A percentile compares a stretch with the other conserved stretches of the same genome.
Evolutionary conservation across 1,139 yeast genomes (phyloP).

Genomic region (Protomyces gravidus): DNA sequence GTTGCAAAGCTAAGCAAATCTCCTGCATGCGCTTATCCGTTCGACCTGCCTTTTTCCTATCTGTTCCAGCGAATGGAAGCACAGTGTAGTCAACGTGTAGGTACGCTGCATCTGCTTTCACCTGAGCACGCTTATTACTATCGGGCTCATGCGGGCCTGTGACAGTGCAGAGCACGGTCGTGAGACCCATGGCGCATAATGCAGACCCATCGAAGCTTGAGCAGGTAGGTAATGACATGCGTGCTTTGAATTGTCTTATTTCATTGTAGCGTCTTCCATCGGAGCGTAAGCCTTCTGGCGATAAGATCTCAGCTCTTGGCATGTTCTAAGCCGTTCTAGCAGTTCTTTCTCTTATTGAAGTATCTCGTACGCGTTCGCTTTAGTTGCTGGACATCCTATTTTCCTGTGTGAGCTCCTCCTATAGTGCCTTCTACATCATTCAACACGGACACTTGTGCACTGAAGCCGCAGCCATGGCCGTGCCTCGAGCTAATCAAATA

Average conservation of each 20-base stretch:
- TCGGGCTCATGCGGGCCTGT: constrained; percentile 87
- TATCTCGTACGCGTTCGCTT: no score
- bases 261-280: constrained; percentile 97
- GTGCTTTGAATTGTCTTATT: constrained; percentile 72
- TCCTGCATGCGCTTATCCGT: constrained; percentile 71
- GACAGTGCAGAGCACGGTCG: constrained; percentile 80
- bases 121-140: constrained; percentile 33
- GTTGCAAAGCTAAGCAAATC: constrained; percentile 64
- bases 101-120: constrained; percentile 49
- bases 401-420: background rate
- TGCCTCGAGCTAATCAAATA: background rate
- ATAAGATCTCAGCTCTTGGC: constrained; percentile 58
- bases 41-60: constrained; percentile 51
- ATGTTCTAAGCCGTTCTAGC: background rate
- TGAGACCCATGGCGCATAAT: constrained; percentile 85
- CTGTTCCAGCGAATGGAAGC: constrained; percentile 76
- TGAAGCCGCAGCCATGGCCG: background rate
- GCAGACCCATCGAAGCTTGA: constrained; percentile 76
- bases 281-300: constrained; percentile 82
- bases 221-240: constrained; percentile 82
- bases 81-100: constrained; percentile 63
- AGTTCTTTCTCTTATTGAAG: background rate
- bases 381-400: no score
- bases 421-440: background rate
- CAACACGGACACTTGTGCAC: no score